phyloP scores from a whole-genome alignment of 2,329 filamentous ascomycete genomes.

The Malbranchea zuffiana region DNA sequence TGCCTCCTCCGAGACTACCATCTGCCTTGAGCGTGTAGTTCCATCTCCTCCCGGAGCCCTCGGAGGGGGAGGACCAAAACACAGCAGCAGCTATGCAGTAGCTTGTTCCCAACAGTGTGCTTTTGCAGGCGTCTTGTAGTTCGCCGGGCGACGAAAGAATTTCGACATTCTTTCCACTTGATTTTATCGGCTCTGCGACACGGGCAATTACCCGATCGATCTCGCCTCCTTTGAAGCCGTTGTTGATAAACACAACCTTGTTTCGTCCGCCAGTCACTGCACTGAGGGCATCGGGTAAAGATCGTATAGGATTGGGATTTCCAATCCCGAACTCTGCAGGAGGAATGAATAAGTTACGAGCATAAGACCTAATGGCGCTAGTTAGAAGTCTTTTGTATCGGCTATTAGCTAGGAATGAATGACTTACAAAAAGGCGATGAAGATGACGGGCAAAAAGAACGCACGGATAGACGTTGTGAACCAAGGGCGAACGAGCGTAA shows the following conservation, averaged over 20 bases:
- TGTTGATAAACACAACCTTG: conserved; percentile 70
- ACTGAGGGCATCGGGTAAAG: conserved; percentile 53
- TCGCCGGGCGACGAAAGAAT: conserved; percentile 46
- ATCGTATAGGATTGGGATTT: conserved; percentile 48
- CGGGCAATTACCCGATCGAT: conserved; percentile 60
- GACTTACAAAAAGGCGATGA: conserved; percentile 36
- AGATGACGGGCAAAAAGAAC: conserved; percentile 46
- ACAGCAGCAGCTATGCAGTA: conserved; percentile 62
- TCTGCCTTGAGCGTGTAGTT: conserved; percentile 79
- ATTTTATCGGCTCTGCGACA: conserved; percentile 48
- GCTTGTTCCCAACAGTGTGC: conserved; percentile 55
- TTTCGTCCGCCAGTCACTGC: conserved; percentile 49
- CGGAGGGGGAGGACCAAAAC: conserved; percentile 63
- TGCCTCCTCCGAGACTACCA: conserved; percentile 56
- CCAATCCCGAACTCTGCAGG: conserved; percentile 67
- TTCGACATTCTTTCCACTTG: conserved; percentile 31
- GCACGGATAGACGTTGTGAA: conserved; percentile 45
- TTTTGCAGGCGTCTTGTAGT: conserved; percentile 53
- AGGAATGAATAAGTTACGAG: conserved; percentile 72
- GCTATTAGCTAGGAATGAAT: background rate
- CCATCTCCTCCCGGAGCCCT: conserved; percentile 59
- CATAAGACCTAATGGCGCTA: conserved; percentile 45
- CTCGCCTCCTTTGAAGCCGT: conserved; percentile 54
- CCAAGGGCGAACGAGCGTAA: conserved; percentile 44
- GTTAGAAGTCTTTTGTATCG: background rate